These are phyloP conservation scores for Halophytophthora batemanensis DNA, from an alignment of 352 stramenopile genomes.

Conservation along the genomic window DNA sequence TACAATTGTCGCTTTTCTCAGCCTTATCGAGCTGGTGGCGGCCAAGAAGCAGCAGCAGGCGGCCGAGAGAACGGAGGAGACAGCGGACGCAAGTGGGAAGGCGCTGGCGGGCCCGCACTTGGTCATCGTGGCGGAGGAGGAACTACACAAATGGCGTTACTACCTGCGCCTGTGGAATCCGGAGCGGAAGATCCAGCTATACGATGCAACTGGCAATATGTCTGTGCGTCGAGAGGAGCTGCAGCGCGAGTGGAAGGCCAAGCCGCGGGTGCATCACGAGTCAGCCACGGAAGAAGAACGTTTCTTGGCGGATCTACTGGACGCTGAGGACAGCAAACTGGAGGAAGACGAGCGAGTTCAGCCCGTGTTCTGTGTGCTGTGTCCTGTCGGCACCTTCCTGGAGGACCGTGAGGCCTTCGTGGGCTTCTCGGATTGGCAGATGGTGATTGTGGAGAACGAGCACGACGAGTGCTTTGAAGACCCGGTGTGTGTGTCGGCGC, in stretches of 20 bases:
- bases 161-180: conserved; percentile 59
- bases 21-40: conserved; percentile 39
- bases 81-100: neutral
- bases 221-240: conserved; percentile 34
- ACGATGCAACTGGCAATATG: conserved; percentile 27
- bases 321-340: conserved; percentile 41
- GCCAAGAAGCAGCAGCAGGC: conserved; percentile 16
- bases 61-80: conserved; percentile 3
- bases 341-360: conserved; percentile 47
- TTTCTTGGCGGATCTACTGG: conserved; percentile 23
- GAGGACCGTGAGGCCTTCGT: conserved; percentile 53
- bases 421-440: conserved; percentile 52
- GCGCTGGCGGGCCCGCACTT: conserved; percentile 52
- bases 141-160: conserved; percentile 81
- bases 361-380: conserved; percentile 65
- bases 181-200: conserved; percentile 58
- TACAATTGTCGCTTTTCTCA: conserved; percentile 75
- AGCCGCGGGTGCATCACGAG: conserved; percentile 14
- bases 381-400: conserved; percentile 47
- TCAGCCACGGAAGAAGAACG: conserved; percentile 21
- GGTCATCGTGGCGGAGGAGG: conserved; percentile 69
- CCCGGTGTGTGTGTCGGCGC: conserved; percentile 25
- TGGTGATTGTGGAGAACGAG: conserved; percentile 75
- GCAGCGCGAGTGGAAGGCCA: conserved; percentile 54
- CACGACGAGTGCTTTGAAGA: conserved; percentile 48